These are phyloP conservation scores for Hymenoscyphus scutula DNA, from an alignment of 2,329 filamentous ascomycete genomes.

Conservation along the genomic window DNA sequence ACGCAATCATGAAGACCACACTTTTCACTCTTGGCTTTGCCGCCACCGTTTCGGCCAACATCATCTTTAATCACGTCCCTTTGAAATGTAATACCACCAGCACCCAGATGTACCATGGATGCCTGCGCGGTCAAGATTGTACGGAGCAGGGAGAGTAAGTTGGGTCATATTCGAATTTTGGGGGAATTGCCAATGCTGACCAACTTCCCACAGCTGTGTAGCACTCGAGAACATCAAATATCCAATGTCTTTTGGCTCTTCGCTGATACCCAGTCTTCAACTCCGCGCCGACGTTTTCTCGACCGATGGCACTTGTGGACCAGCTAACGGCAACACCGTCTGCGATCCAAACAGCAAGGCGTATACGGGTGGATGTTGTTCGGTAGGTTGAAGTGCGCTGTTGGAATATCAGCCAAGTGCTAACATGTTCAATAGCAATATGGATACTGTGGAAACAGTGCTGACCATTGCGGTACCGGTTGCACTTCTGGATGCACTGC, in stretches of 20 bases:
- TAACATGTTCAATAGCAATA: slow-evolving; percentile 23
- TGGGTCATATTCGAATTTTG: background rate
- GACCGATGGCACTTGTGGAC: slow-evolving; percentile 53
- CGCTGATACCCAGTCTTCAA: slow-evolving; percentile 13
- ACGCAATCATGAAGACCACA: slow-evolving; percentile 30
- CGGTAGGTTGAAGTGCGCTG: slow-evolving; percentile 42
- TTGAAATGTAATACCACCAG: slow-evolving; percentile 41
- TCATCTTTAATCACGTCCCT: slow-evolving; percentile 47
- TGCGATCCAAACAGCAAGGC: slow-evolving; percentile 49
- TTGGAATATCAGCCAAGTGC: slow-evolving; percentile 50
- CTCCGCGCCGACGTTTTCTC: slow-evolving; percentile 42
- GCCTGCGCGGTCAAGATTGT: slow-evolving; percentile 34
- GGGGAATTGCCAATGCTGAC: slow-evolving; percentile 12
- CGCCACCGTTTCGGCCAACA: slow-evolving; percentile 44
- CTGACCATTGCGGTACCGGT: slow-evolving; percentile 53
- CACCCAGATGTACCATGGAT: slow-evolving; percentile 33
- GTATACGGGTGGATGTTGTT: slow-evolving; percentile 51
- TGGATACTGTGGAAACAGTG: slow-evolving; percentile 37
- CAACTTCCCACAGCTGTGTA: slow-evolving; percentile 25
- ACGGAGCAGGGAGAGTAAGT: slow-evolving; percentile 29
- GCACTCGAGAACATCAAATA: slow-evolving; percentile 18
- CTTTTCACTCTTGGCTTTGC: slow-evolving; percentile 35
- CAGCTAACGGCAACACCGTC: slow-evolving; percentile 45
- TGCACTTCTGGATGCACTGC: slow-evolving; percentile 48
- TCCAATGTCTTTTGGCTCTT: slow-evolving; percentile 18